Base-by-base conservation (phyloP, 2,329 filamentous ascomycete species). In the Chalaropsis thielavioides region DNA sequence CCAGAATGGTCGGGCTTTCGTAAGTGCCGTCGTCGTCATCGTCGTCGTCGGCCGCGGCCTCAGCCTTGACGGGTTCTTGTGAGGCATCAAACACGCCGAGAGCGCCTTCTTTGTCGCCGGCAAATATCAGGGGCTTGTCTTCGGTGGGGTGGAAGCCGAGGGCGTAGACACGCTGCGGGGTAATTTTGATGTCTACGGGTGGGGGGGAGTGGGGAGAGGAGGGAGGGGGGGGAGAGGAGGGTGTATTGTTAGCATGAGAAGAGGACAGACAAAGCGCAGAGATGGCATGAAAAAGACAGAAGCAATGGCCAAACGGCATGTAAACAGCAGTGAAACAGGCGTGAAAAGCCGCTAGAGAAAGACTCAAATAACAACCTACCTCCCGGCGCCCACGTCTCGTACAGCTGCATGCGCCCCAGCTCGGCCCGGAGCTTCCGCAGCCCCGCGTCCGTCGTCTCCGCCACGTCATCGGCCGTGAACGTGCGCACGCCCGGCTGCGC, bases 21-120 rank as follows among this genome's bases (percentile, higher is more conserved):
- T 81, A 75, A 0, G 87, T 82, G 0, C 80, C 80, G 1, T 89
- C 87, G 8, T 89, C 87, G 35, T 89, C 85, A 3, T 88, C 85
- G 8, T 83, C 82, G 65, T 85, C 83, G 17, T 80, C 77, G 4
- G 81, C 76, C n/a, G 79, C 76, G 69, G 79, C 73, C 69, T 78
- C 73, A 59, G 81, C 71, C 31, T 67, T 67, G 31, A 67, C 41
- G 1, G 77, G 76, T 2, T 82, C 81, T 69, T 95, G 90, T 0
- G 89, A 92, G 0, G 87, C 91, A 72, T 99, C 92, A 64, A 96
- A 92, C 0, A 99, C 83, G 0, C 94, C 94, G 66, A 97, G 80
- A 27, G 90, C 89, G 0, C 94, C 92, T 69, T 95, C 82, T 73
- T 99, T 99, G 71, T 99, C 94, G 11, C 92, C 92, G 0, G 92